Conservation (phyloP, 176 grass and related monocot species). For the Oryza brachyantha region DNA sequence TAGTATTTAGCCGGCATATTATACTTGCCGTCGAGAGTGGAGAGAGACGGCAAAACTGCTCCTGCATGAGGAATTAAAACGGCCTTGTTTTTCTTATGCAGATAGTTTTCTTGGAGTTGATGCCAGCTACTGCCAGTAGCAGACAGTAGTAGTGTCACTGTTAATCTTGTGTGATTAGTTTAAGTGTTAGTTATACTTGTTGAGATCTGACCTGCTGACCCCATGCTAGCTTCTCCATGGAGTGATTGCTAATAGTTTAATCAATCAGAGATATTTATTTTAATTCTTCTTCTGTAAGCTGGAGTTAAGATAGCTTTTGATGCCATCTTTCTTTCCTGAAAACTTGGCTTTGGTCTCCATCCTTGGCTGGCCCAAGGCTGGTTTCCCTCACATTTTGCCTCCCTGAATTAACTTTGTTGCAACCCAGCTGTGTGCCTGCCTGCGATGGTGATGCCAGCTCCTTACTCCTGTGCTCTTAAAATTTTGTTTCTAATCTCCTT, state of each 20-base stretch:
- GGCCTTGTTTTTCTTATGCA: not conserved
- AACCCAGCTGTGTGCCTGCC: conserved; percentile 6
- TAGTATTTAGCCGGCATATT: too few species aligned
- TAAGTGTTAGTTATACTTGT: not conserved
- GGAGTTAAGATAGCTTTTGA: not conserved
- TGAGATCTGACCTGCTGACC: conserved; percentile 15
- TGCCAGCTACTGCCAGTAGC: conserved; percentile 17
- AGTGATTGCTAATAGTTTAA: not conserved
- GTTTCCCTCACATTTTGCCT: conserved; percentile 33
- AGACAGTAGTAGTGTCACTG: not conserved
- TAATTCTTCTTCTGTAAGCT: not conserved
- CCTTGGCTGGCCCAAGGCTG: conserved; percentile 23
- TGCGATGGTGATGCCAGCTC: not conserved
- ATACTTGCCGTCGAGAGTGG: too few species aligned
- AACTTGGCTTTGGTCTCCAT: conserved; percentile 52
- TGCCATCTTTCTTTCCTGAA: conserved; percentile 31
- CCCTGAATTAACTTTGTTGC: conserved; percentile 12
- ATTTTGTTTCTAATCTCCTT: too few species aligned
- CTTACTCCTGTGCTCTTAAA: too few species aligned
- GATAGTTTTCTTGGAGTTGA: conserved; percentile 41
- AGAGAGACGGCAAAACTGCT: not conserved
- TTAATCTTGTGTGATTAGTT: conserved; percentile 13
- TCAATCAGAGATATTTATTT: not conserved
- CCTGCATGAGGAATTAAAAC: not conserved
- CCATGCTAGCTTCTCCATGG: not conserved